Evolutionary conservation across 2,329 filamentous ascomycete genomes (phyloP), one percentile per base, ranked within the genome.

Genomic region (Calonectria henricotiae): DNA sequence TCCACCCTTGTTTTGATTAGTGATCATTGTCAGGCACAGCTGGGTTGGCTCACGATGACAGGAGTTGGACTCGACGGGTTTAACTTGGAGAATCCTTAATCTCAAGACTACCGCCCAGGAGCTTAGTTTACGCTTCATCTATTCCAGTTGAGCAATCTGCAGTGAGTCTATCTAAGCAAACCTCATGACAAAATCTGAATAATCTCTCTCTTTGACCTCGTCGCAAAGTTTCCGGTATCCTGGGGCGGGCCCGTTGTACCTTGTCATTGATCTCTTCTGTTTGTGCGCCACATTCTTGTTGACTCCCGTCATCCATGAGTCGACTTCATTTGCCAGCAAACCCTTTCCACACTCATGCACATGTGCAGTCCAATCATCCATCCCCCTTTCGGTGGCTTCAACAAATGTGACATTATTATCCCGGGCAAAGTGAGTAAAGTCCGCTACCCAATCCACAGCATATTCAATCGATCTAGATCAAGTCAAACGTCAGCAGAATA

Each of bases 291-390:
- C 20, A 27, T 58, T 58, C 20, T 58, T 86, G 71, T 89, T 89
- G 1, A 89, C 84, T 0, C 87, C 87, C 2, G 86, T 89, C 86
- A 88, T 88, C 87, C 87, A 89, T 1, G 82, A 84, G 70, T 89
- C 86, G 0, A 76, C 74, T 9, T 76, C 74, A 25, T 76, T 76
- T 0, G 82, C 80, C 30, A 89, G 72, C 11, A 85, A 68, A 0
- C 86, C 86, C 41, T 83, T 76, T 0, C 83, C 82, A 62, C 84
- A 86, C 4, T 85, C 80, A 27, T 83, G 77, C 2, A 89, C 87
- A 79, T 88, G 86, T 44, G 85, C 76, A 0, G 84, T 86, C 86
- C 86, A 88, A 13, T 73, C 70, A 4, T 80, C 74, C 62, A 83
- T 79, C 0, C 78, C 83, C 44, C 84, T 79, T 7, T 80, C 73